Conservation (phyloP, 2,329 filamentous ascomycete genomes). For the Fusarium pseudocircinatum region DNA sequence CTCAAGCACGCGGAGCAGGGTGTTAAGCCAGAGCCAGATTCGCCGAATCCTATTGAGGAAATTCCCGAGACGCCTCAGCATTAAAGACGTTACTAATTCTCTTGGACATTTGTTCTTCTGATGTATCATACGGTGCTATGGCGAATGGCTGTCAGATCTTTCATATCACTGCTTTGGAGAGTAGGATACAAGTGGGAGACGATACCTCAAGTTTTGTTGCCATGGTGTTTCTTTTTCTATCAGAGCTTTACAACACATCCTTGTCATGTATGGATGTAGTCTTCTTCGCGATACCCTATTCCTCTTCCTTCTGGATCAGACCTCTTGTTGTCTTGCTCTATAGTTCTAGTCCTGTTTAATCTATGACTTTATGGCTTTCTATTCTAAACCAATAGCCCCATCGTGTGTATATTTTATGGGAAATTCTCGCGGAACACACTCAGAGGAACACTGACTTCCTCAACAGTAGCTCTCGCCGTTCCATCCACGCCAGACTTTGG, state of each 20-base stretch:
- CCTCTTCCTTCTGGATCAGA: not conserved
- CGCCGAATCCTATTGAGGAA: not conserved
- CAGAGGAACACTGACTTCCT: conserved; percentile 56
- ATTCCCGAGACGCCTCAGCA: conserved; percentile 11
- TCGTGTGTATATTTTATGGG: not conserved
- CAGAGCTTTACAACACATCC: not conserved
- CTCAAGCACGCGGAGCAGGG: not conserved
- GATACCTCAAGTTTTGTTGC: conserved; percentile 21
- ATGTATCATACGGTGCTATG: not conserved
- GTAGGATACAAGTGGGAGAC: not conserved
- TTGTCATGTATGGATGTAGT: conserved; percentile 21
- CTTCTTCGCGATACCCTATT: conserved; percentile 40
- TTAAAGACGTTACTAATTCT: not conserved
- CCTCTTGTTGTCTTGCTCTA: conserved; percentile 4
- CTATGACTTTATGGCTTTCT: conserved; percentile 25
- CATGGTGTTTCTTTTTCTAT: conserved; percentile 14
- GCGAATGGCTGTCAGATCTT: conserved; percentile 15
- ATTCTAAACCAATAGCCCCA: not conserved
- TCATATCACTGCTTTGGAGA: conserved; percentile 2
- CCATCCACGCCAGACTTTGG: conserved; percentile 44
- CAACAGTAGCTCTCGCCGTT: conserved; percentile 49
- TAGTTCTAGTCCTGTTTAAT: conserved; percentile 35
- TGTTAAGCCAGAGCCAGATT: not conserved
- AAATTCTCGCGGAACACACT: conserved; percentile 51
- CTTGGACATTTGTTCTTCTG: not conserved